Percentiles rank a stretch among this genome's conserved stretches.
phyloP scores from a whole-genome alignment of 139 green algal genomes.

The Chlorokybus atmophyticus region DNA sequence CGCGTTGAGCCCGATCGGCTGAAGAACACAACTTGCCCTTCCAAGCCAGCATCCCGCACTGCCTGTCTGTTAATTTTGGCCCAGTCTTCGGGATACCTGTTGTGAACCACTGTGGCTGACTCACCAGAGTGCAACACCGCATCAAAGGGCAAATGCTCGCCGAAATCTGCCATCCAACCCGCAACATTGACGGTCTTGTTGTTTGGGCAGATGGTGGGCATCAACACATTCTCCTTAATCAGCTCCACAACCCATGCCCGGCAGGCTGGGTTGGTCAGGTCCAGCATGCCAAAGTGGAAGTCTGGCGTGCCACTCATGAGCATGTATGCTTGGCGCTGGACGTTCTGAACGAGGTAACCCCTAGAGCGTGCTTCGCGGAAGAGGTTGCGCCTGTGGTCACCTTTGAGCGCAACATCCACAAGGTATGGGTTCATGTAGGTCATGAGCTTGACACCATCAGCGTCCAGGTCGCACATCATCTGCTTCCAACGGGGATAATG shows the following conservation, averaged over 20 bases:
- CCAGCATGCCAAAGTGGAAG: slow-evolving; percentile 24
- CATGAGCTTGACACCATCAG: slow-evolving; percentile 9
- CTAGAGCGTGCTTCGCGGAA: slow-evolving; percentile 8
- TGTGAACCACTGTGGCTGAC: slow-evolving; percentile 13
- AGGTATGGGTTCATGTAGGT: slow-evolving; percentile 19
- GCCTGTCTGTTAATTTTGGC: slow-evolving; percentile 24
- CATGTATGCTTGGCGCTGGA: slow-evolving; percentile 15
- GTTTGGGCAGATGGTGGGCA: neutral
- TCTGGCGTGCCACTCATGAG: slow-evolving; percentile 14
- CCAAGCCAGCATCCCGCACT: slow-evolving; percentile 16
- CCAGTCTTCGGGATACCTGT: slow-evolving; percentile 30
- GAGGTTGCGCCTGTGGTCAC: neutral
- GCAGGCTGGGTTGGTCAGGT: slow-evolving; percentile 29
- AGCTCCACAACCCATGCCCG: slow-evolving; percentile 22
- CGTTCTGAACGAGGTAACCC: slow-evolving; percentile 19
- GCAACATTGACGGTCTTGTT: too few species aligned
- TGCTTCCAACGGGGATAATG: slow-evolving; percentile 24
- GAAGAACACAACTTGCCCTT: slow-evolving; percentile 17
- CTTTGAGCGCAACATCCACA: neutral
- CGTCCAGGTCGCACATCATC: slow-evolving; percentile 8
- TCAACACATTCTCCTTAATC: slow-evolving; percentile 12
- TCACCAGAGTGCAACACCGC: slow-evolving; percentile 16
- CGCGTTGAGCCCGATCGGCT: slow-evolving; percentile 4
- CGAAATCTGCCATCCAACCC: slow-evolving; percentile 36
- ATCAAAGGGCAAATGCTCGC: slow-evolving; percentile 33